Evolutionary conservation across 495 filamentous ascomycete species (phyloP).

Genomic region (Xanthoparmelia taractica): DNA sequence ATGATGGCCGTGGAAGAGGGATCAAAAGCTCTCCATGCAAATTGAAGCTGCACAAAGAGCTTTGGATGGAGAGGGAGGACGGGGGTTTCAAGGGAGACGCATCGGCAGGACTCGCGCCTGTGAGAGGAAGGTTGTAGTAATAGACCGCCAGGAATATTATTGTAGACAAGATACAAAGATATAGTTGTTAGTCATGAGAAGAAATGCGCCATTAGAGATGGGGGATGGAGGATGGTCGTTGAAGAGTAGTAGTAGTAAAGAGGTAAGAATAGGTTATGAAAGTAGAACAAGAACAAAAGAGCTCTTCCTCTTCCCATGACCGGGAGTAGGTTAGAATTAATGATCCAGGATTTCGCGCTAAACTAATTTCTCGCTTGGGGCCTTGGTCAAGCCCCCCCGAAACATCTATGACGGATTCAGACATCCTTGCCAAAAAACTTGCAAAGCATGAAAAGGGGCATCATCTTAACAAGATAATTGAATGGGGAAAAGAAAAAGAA

Average conservation of each 20-base stretch:
- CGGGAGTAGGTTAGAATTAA: neutral
- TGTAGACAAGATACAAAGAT: constrained; percentile 1
- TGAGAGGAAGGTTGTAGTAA: neutral
- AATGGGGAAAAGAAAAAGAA: no score
- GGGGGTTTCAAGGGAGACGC: neutral
- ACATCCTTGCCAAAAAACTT: neutral
- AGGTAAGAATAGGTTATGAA: no score
- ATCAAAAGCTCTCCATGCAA: constrained; percentile 15
- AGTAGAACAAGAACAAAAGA: neutral
- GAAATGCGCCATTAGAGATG: constrained; percentile 6
- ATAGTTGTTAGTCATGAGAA: neutral
- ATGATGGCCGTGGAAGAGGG: constrained; percentile 10
- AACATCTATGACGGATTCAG: neutral
- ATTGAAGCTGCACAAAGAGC: constrained; percentile 5
- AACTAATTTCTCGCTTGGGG: constrained; percentile 1
- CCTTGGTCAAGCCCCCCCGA: neutral
- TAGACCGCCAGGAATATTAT: neutral
- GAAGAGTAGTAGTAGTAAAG: neutral
- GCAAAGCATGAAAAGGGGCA: constrained; percentile 7
- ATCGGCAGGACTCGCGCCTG: neutral
- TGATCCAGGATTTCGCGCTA: constrained; percentile 1
- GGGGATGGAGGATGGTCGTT: neutral
- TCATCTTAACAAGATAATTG: neutral
- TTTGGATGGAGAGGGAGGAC: constrained; percentile 4
- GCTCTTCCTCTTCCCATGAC: constrained; percentile 2